Percentiles rank a stretch among this genome's conserved stretches.
Evolutionary conservation across 140 eudicot genomes (phyloP).

Genomic region (Senecio squalidus): DNA sequence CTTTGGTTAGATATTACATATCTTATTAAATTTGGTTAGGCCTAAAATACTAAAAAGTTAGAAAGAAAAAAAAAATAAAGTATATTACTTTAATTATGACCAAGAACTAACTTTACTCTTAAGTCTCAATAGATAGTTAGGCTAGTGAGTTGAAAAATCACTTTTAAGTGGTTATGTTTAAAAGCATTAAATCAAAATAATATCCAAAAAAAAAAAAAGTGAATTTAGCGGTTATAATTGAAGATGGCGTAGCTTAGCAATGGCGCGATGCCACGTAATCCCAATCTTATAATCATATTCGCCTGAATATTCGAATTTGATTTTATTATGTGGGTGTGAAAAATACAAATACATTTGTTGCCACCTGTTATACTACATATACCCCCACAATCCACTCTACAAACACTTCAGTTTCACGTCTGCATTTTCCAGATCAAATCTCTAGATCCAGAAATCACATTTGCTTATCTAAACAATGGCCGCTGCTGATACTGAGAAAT

Average conservation of each 20-base stretch:
- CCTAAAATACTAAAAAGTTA: no score
- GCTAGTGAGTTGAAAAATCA: no score
- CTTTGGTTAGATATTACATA: no score
- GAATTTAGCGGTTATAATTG: not conserved
- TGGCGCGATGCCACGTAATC: conserved; percentile 28
- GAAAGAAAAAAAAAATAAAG: no score
- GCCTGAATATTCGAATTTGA: conserved; percentile 34
- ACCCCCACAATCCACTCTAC: conserved; percentile 11
- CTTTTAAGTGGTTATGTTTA: no score
- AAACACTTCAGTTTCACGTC: conserved; percentile 7
- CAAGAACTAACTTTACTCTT: no score
- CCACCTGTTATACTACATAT: conserved; percentile 29
- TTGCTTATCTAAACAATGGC: conserved; percentile 26
- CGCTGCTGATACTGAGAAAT: conserved; percentile 74
- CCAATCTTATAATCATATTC: conserved; percentile 33
- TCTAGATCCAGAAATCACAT: conserved; percentile 6
- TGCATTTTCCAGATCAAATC: conserved; percentile 4
- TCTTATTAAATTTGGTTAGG: no score
- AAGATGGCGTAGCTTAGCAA: conserved; percentile 23
- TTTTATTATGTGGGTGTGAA: conserved; percentile 26
- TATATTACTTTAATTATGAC: no score
- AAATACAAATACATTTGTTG: conserved; percentile 17
- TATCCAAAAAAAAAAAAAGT: not conserved
- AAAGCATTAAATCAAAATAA: no score
- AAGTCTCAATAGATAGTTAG: no score